Evolutionary conservation across 345 rosid species (phyloP).

Genomic region (Eucalyptus regnans): DNA sequence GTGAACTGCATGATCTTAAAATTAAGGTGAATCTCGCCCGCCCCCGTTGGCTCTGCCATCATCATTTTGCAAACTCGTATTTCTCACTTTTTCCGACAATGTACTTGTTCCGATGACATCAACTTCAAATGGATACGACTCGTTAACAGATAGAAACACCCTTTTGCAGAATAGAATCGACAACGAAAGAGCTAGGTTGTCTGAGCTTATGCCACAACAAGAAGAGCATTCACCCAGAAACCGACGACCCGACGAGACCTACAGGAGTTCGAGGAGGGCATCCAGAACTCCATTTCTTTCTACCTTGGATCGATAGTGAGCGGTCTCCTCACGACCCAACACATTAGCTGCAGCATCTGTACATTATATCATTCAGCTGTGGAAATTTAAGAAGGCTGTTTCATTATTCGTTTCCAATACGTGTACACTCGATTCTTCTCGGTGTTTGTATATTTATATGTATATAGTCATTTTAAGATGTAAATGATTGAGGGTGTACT

Average conservation of each 20-base stretch:
- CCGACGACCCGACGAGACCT: slow-evolving; percentile 25
- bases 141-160: not conserved
- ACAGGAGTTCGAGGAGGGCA: slow-evolving; percentile 33
- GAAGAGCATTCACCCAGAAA: slow-evolving; percentile 27
- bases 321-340: not conserved
- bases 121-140: not conserved
- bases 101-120: not conserved
- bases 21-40: slow-evolving; percentile 25
- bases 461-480: not conserved
- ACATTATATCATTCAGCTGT: not conserved
- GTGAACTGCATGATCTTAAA: slow-evolving; percentile 53
- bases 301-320: slow-evolving; percentile 31
- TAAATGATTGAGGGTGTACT: not conserved
- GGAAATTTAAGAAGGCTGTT: not conserved
- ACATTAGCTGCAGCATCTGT: not conserved
- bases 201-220: not conserved
- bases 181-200: slow-evolving; percentile 40
- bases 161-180: slow-evolving; percentile 25
- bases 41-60: not conserved
- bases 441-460: not conserved
- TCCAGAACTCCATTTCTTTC: slow-evolving; percentile 41
- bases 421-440: not conserved
- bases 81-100: not conserved
- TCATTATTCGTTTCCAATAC: not conserved
- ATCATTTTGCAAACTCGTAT: not conserved